These are phyloP conservation scores for Nemania sp. DNA, from an alignment of 2,329 filamentous ascomycete species.

Conservation along the genomic window DNA sequence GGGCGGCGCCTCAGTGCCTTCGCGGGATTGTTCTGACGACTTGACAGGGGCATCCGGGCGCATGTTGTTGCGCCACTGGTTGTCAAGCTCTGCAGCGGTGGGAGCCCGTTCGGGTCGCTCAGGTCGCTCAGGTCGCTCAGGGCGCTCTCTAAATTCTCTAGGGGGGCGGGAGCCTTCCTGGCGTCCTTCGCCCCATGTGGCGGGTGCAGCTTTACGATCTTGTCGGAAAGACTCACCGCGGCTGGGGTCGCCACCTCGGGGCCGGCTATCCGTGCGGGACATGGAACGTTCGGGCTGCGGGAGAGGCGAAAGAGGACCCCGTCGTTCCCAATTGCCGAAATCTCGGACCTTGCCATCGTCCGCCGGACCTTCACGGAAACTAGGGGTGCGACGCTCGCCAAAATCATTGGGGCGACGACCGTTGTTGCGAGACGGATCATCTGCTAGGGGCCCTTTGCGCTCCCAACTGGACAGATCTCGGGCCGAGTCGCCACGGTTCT, in stretches of 20 bases:
- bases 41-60: constrained; percentile 71
- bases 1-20: constrained; percentile 75
- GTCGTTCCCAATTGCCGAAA: constrained; percentile 91
- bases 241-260: constrained; percentile 60
- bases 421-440: constrained; percentile 53
- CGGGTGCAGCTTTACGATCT: constrained; percentile 69
- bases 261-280: constrained; percentile 59
- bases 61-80: constrained; percentile 91
- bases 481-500: constrained; percentile 61
- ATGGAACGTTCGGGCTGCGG: constrained; percentile 55
- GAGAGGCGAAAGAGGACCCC: constrained; percentile 81
- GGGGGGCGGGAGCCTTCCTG: constrained; percentile 81
- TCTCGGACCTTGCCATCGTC: constrained; percentile 79
- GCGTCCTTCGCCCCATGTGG: constrained; percentile 73
- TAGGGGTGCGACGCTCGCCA: constrained; percentile 65
- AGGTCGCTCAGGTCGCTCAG: constrained; percentile 65
- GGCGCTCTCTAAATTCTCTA: constrained; percentile 73
- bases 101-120: constrained; percentile 50
- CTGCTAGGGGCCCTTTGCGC: constrained; percentile 85
- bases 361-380: constrained; percentile 66
- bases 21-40: constrained; percentile 68
- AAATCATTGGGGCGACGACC: constrained; percentile 55
- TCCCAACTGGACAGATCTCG: constrained; percentile 90
- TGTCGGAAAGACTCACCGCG: constrained; percentile 61
- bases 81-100: constrained; percentile 90